These are phyloP conservation scores for Penicillium sp. DNA, from an alignment of 2,329 filamentous ascomycete genomes.

Conservation along the genomic window DNA sequence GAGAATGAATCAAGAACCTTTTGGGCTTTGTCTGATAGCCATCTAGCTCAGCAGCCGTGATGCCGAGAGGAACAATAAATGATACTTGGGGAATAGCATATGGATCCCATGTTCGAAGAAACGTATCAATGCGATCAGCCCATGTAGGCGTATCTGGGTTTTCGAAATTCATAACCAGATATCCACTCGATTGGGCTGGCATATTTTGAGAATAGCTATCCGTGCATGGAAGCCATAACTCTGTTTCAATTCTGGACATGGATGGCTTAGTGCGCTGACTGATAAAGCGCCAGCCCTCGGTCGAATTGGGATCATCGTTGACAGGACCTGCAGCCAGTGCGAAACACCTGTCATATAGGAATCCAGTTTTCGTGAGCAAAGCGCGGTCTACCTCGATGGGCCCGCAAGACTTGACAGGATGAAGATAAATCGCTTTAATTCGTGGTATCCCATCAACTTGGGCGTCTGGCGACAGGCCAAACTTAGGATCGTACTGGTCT, in stretches of 20 bases:
- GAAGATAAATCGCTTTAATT: slow-evolving; percentile 26
- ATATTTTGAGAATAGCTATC: slow-evolving; percentile 10
- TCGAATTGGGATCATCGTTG: not conserved
- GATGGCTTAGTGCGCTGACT: slow-evolving; percentile 29
- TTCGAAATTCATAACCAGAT: slow-evolving; percentile 17
- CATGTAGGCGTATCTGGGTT: slow-evolving; percentile 13
- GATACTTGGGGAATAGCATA: slow-evolving; percentile 13
- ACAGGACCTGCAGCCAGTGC: slow-evolving; percentile 16
- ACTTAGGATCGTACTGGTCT: slow-evolving; percentile 14
- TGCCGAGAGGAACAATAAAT: slow-evolving; percentile 15
- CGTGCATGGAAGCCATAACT: slow-evolving; percentile 15
- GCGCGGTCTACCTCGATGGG: slow-evolving; percentile 22
- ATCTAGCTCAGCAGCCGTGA: slow-evolving; percentile 2
- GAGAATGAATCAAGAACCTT: slow-evolving; percentile 17
- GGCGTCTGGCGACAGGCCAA: not conserved
- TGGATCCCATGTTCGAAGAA: slow-evolving; percentile 15
- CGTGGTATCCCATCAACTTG: slow-evolving; percentile 3
- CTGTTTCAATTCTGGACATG: slow-evolving; percentile 25
- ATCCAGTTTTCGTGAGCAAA: slow-evolving; percentile 25
- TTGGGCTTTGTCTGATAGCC: slow-evolving; percentile 7
- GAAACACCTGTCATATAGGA: slow-evolving; percentile 28
- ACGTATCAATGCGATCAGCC: slow-evolving; percentile 11
- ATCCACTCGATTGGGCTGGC: slow-evolving; percentile 21
- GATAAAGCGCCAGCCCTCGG: slow-evolving; percentile 27
- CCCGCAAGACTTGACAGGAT: slow-evolving; percentile 28